phyloP scores from a whole-genome alignment of 2,329 filamentous ascomycete species.

The Ophiostoma himal-ulmi region DNA sequence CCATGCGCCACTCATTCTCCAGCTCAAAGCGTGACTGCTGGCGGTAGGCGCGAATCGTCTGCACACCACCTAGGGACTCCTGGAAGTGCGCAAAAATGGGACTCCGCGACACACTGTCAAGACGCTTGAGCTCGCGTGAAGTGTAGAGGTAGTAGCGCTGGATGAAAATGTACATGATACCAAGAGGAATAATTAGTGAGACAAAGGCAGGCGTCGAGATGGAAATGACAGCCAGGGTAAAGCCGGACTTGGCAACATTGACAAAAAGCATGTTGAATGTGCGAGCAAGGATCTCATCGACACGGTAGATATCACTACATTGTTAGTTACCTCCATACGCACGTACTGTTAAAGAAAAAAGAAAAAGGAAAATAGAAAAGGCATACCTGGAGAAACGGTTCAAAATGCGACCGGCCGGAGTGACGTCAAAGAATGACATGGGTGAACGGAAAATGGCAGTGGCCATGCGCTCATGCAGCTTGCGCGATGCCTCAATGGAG shows the following conservation, averaged over 20 bases:
- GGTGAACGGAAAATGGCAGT: constrained; percentile 94
- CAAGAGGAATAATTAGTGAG: constrained; percentile 72
- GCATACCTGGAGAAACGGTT: constrained; percentile 77
- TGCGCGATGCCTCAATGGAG: constrained; percentile 95
- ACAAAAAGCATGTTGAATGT: constrained; percentile 96
- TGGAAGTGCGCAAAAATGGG: constrained; percentile 99
- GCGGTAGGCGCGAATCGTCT: constrained; percentile 89
- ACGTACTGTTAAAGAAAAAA: not conserved
- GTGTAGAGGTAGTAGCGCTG: constrained; percentile 96
- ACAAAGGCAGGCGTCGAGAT: constrained; percentile 74
- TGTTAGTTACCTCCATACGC: not conserved
- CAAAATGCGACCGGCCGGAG: constrained; percentile 88
- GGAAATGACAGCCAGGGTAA: constrained; percentile 83
- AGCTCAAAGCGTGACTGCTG: constrained; percentile 81
- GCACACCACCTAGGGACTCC: constrained; percentile 87
- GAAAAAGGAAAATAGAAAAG: not conserved
- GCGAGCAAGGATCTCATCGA: constrained; percentile 89
- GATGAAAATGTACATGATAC: constrained; percentile 79
- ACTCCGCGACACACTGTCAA: constrained; percentile 91
- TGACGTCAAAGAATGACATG: constrained; percentile 99
- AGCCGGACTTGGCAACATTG: constrained; percentile 66
- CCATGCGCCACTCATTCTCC: constrained; percentile 96
- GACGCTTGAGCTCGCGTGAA: constrained; percentile 89
- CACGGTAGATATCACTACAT: constrained; percentile 60
- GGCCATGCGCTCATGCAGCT: constrained; percentile 95